Evolutionary conservation across 148 eudicot genomes (phyloP).

Genomic region (Linanthus parryae): DNA sequence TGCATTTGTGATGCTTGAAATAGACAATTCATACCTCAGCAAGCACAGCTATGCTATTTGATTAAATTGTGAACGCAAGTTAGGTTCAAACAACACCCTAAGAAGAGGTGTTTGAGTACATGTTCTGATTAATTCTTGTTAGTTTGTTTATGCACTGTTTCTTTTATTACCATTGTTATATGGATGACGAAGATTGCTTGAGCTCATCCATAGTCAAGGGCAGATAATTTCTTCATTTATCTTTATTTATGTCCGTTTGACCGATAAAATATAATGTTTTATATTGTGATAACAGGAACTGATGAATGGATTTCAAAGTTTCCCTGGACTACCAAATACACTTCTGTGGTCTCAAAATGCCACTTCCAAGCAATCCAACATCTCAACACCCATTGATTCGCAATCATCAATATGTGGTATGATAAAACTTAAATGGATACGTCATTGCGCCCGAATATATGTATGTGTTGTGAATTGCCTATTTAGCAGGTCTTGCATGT

Average conservation of each 20-base stretch:
- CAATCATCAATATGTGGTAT: conserved; percentile 86
- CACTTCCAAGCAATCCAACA: conserved; percentile 27
- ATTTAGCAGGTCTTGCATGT: not conserved
- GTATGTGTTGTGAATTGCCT: not conserved
- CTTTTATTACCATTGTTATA: too few relatives aligned
- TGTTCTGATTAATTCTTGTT: not conserved
- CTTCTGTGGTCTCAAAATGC: conserved; percentile 41
- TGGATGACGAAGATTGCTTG: too few relatives aligned
- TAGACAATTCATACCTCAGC: too few relatives aligned
- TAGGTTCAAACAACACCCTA: too few relatives aligned
- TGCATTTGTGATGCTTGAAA: too few relatives aligned
- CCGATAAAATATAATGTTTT: not conserved
- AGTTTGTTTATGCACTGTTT: too few relatives aligned
- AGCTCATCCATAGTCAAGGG: too few relatives aligned
- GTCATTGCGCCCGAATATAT: not conserved
- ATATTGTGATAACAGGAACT: conserved; percentile 35
- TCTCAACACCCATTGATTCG: conserved; percentile 56
- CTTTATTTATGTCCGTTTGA: not conserved
- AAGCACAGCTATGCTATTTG: too few relatives aligned
- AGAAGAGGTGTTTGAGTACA: too few relatives aligned
- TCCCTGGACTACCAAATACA: conserved; percentile 26
- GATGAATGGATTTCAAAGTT: conserved; percentile 26
- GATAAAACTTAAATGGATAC: not conserved
- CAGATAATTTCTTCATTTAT: not conserved
- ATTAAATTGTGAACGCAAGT: too few relatives aligned